These are phyloP conservation scores for Metrosideros polymorpha DNA, from an alignment of 441 rosid species.

Conservation along the genomic window DNA sequence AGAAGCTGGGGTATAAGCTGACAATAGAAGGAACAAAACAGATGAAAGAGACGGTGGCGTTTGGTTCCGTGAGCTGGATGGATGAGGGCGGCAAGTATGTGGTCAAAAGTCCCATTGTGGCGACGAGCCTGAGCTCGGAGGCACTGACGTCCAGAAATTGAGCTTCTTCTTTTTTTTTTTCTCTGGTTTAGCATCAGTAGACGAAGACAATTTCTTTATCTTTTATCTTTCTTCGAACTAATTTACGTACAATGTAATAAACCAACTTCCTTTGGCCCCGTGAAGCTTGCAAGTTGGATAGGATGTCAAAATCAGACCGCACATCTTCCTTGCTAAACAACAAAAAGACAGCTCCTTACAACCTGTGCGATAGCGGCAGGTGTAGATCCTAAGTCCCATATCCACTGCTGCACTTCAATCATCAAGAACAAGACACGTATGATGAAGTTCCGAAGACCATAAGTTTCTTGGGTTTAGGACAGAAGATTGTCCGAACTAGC, in stretches of 20 bases:
- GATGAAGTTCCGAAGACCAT: not conserved
- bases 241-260: not conserved
- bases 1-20: constrained; percentile 33
- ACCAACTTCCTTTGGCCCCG: not conserved
- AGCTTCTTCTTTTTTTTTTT: not conserved
- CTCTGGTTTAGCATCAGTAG: not conserved
- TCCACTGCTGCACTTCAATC: not conserved
- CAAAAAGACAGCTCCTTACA: not conserved
- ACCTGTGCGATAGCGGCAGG: not conserved
- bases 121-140: constrained; percentile 1
- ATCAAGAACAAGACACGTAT: not conserved
- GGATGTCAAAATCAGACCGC: not conserved
- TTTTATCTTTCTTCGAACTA: not conserved
- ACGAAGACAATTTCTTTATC: not conserved
- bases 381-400: not conserved
- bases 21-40: constrained; percentile 19
- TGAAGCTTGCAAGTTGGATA: not conserved
- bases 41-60: constrained; percentile 1
- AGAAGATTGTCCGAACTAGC: not conserved
- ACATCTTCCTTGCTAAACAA: not conserved
- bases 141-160: not conserved
- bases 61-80: constrained; percentile 35
- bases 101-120: constrained; percentile 41
- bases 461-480: not conserved
- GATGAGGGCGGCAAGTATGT: constrained; percentile 18